Evolutionary conservation across 108 stramenopile genomes (phyloP).

Genomic region (Skeletonema marinoi): DNA sequence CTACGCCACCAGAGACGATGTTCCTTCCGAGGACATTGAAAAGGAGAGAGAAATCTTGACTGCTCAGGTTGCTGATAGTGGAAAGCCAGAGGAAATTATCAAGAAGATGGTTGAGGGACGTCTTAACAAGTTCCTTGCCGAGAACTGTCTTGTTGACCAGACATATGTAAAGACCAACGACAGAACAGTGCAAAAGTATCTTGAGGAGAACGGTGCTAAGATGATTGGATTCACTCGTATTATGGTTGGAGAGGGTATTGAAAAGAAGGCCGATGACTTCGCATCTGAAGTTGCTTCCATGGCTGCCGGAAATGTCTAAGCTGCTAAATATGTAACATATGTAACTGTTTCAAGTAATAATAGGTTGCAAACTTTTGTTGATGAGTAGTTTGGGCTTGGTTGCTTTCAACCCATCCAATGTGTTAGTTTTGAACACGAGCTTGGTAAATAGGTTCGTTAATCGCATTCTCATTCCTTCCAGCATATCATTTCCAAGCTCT

Average conservation of each 20-base stretch:
- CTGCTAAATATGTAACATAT: background rate
- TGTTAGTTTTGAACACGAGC: constrained; percentile 9
- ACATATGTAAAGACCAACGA: constrained; percentile 74
- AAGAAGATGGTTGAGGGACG: constrained; percentile 89
- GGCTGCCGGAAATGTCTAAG: constrained; percentile 49
- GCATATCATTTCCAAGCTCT: constrained; percentile 28
- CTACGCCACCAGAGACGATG: constrained; percentile 74
- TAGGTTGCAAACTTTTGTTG: background rate
- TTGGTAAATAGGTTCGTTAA: constrained; percentile 25
- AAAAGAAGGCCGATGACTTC: constrained; percentile 76
- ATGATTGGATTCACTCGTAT: constrained; percentile 78
- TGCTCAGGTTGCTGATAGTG: constrained; percentile 66
- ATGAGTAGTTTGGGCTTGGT: background rate
- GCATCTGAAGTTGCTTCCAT: constrained; percentile 84
- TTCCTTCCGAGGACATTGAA: constrained; percentile 75
- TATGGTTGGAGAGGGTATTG: constrained; percentile 83
- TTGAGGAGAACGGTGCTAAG: constrained; percentile 74
- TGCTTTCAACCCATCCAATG: background rate
- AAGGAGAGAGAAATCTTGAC: constrained; percentile 69
- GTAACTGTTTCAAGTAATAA: background rate
- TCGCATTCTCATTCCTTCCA: constrained; percentile 31
- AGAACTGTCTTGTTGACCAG: constrained; percentile 78
- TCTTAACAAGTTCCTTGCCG: constrained; percentile 78
- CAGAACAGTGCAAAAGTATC: constrained; percentile 72
- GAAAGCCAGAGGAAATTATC: constrained; percentile 81